A percentile compares a stretch with the other conserved stretches of the same genome.
Evolutionary conservation across 2,329 filamentous ascomycete species (phyloP).

Genomic region (Ophiostoma perfectum): DNA sequence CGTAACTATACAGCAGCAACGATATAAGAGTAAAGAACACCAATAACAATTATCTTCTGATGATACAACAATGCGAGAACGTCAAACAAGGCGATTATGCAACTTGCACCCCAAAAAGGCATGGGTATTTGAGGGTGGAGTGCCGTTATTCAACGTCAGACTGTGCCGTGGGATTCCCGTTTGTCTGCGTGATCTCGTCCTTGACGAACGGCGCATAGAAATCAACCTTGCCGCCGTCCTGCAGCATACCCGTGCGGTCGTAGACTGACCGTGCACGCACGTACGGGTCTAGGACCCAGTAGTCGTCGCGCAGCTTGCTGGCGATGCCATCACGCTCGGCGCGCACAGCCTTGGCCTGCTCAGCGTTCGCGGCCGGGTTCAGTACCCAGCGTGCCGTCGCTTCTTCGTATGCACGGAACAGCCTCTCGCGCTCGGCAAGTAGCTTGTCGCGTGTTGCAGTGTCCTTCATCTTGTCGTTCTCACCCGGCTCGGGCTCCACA

Average conservation of each 20-base stretch:
- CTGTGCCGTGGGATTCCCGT: slow-evolving; percentile 30
- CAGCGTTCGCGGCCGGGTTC: slow-evolving; percentile 37
- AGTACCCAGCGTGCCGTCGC: slow-evolving; percentile 71
- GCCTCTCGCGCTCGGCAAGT: slow-evolving; percentile 54
- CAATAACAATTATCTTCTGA: not conserved
- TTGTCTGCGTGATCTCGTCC: slow-evolving; percentile 25
- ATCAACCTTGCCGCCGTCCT: slow-evolving; percentile 59
- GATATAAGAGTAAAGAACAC: not conserved
- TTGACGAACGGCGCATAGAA: slow-evolving; percentile 52
- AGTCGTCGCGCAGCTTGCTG: slow-evolving; percentile 61
- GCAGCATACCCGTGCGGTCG: slow-evolving; percentile 71
- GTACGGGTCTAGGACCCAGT: slow-evolving; percentile 88
- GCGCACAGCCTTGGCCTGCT: slow-evolving; percentile 46
- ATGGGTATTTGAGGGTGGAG: too few species aligned
- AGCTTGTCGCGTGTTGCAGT: slow-evolving; percentile 57
- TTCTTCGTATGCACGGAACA: slow-evolving; percentile 70
- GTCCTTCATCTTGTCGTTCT: slow-evolving; percentile 72
- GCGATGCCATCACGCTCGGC: slow-evolving; percentile 58
- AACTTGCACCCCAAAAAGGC: too few species aligned
- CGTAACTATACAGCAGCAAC: not conserved
- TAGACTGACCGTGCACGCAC: slow-evolving; percentile 77
- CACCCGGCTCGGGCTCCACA: slow-evolving; percentile 65
- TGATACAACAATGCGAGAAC: not conserved
- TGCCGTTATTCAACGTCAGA: slow-evolving; percentile 40
- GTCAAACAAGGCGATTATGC: too few species aligned